phyloP scores from a whole-genome alignment of 805 yeast genomes.

The Saccharomycopsis sp. region DNA sequence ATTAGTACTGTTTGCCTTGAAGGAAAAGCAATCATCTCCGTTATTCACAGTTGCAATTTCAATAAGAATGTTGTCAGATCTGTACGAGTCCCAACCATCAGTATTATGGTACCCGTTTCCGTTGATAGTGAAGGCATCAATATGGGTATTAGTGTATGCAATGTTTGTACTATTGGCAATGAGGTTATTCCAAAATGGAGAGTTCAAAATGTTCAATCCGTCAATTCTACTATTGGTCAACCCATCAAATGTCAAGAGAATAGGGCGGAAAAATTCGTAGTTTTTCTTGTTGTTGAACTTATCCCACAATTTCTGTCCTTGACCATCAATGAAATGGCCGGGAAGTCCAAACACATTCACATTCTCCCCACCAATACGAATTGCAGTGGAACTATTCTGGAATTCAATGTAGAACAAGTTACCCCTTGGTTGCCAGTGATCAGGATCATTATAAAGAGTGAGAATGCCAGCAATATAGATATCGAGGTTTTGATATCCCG shows the following conservation, averaged over 20 bases:
- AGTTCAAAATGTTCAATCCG: slow-evolving; percentile 13
- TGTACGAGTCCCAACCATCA: slow-evolving; percentile 18
- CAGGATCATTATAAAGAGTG: slow-evolving; percentile 10
- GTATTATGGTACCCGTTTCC: slow-evolving; percentile 10
- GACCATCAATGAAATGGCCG: slow-evolving; percentile 15
- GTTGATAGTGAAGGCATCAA: slow-evolving; percentile 7
- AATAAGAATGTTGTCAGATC: slow-evolving; percentile 7
- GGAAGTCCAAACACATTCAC: slow-evolving; percentile 12
- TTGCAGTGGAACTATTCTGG: slow-evolving; percentile 17
- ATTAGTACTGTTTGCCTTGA: slow-evolving; percentile 13
- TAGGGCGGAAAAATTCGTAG: slow-evolving; percentile 9
- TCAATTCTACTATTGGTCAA: slow-evolving; percentile 8
- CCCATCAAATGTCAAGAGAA: slow-evolving; percentile 15
- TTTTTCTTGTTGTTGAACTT: slow-evolving; percentile 13
- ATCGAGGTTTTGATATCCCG: slow-evolving; percentile 14
- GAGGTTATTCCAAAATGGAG: slow-evolving; percentile 14
- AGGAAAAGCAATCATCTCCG: slow-evolving; percentile 17
- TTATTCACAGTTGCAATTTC: slow-evolving; percentile 16
- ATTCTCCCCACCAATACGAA: slow-evolving; percentile 15
- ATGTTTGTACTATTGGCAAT: slow-evolving; percentile 15
- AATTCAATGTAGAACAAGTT: slow-evolving; percentile 5
- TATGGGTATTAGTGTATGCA: slow-evolving; percentile 13
- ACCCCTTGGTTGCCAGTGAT: slow-evolving; percentile 18
- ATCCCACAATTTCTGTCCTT: slow-evolving; percentile 15
- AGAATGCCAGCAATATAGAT: slow-evolving; percentile 15